phyloP scores from a whole-genome alignment of 1,284 basidiomycete genomes.

The Cerrena zonata region DNA sequence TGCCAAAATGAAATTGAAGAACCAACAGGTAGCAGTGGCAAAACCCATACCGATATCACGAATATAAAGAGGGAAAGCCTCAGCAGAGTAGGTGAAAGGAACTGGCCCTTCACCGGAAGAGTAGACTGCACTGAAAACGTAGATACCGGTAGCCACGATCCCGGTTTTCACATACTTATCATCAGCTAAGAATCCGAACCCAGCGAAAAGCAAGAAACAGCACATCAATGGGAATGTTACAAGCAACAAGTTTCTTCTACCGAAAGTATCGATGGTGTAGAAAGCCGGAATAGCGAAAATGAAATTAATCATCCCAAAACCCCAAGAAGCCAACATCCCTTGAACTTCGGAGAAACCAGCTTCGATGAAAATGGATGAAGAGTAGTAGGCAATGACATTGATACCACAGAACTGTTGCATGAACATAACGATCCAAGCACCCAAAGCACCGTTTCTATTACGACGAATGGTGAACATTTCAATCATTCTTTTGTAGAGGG shows the following conservation, averaged over 20 bases:
- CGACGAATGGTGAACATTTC: constrained; percentile 72
- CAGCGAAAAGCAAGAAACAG: constrained; percentile 56
- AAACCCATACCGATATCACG: constrained; percentile 71
- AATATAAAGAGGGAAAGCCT: constrained; percentile 68
- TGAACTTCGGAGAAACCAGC: constrained; percentile 43
- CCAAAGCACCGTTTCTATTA: constrained; percentile 69
- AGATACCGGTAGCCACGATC: constrained; percentile 55
- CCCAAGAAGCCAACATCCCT: constrained; percentile 56
- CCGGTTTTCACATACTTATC: constrained; percentile 38
- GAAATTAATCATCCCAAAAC: constrained; percentile 48
- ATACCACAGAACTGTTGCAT: constrained; percentile 63
- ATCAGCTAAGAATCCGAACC: constrained; percentile 49
- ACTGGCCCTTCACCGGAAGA: constrained; percentile 78
- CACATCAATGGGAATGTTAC: constrained; percentile 67
- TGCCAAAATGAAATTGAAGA: constrained; percentile 66
- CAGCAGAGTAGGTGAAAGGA: constrained; percentile 71
- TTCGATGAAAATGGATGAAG: constrained; percentile 53
- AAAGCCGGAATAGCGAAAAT: constrained; percentile 55
- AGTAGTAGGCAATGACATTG: constrained; percentile 65
- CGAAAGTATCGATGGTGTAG: constrained; percentile 57
- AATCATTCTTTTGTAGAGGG: constrained; percentile 45
- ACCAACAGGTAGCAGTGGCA: constrained; percentile 59
- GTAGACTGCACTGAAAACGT: constrained; percentile 60
- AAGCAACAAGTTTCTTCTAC: constrained; percentile 62
- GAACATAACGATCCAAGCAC: constrained; percentile 69